A percentile compares a stretch with the other conserved stretches of the same genome.
Evolutionary conservation across 2,329 filamentous ascomycete genomes (phyloP).

Genomic region (Gyromitra esculenta): DNA sequence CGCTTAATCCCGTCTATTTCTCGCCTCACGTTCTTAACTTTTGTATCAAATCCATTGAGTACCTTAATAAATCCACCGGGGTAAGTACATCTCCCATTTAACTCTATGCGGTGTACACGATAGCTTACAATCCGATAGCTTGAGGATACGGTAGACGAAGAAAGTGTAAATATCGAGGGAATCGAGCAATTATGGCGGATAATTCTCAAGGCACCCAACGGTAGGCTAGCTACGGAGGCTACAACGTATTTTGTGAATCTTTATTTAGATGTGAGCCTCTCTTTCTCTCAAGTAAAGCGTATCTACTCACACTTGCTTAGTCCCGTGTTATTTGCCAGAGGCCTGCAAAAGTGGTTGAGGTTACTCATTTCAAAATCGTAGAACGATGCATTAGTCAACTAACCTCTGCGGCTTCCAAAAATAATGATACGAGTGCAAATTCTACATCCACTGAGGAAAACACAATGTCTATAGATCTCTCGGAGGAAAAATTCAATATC

Average conservation of each 20-base stretch:
- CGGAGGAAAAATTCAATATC: slow-evolving; percentile 60
- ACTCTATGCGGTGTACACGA: slow-evolving; percentile 18
- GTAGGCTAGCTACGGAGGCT: slow-evolving; percentile 73
- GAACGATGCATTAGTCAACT: slow-evolving; percentile 77
- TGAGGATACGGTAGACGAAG: slow-evolving; percentile 52
- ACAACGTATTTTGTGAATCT: slow-evolving; percentile 77
- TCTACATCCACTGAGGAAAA: slow-evolving; percentile 1
- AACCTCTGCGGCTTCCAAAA: slow-evolving; percentile 69
- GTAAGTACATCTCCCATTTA: slow-evolving; percentile 28
- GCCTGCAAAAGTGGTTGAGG: slow-evolving; percentile 64
- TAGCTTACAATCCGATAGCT: slow-evolving; percentile 62
- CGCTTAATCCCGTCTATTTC: slow-evolving; percentile 55
- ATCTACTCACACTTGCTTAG: slow-evolving; percentile 40
- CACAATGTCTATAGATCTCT: slow-evolving; percentile 64
- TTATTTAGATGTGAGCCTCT: slow-evolving; percentile 68
- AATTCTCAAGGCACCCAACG: slow-evolving; percentile 73
- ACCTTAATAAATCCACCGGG: slow-evolving; percentile 54
- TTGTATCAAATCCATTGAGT: slow-evolving; percentile 57
- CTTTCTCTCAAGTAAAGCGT: neutral
- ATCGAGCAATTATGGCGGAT: slow-evolving; percentile 85
- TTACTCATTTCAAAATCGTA: slow-evolving; percentile 75
- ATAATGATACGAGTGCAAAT: slow-evolving; percentile 58
- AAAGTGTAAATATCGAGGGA: slow-evolving; percentile 66
- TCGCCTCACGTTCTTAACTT: slow-evolving; percentile 55
- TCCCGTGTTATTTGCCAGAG: slow-evolving; percentile 62